Evolutionary conservation across 495 filamentous ascomycete species (phyloP).

Genomic region (Lepraria neglecta): DNA sequence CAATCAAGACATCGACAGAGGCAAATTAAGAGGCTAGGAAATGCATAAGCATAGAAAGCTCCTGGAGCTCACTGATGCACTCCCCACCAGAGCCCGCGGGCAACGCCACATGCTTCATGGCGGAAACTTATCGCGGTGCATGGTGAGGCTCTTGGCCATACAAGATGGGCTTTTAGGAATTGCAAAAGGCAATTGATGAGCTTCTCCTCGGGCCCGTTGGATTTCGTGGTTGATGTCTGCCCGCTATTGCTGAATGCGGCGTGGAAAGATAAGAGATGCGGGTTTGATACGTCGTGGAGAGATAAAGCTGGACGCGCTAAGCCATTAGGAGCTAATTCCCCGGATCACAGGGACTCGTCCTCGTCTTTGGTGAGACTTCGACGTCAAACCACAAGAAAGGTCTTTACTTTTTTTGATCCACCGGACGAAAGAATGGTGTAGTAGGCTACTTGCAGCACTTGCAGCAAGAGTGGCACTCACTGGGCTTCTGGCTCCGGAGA

Average conservation of each 20-base stretch:
- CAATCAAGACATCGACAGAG: background rate
- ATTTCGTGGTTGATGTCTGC: background rate
- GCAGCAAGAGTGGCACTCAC: too few species aligned
- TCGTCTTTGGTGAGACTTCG: background rate
- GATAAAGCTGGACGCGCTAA: conserved; percentile 4
- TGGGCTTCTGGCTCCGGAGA: too few species aligned
- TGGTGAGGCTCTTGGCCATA: background rate
- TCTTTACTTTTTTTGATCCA: conserved; percentile 4
- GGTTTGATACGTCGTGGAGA: conserved; percentile 7
- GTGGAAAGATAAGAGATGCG: conserved; percentile 12
- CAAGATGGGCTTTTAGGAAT: background rate
- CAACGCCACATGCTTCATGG: conserved; percentile 3
- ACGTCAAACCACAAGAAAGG: background rate
- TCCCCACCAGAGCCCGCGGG: conserved; percentile 16
- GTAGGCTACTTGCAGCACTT: background rate
- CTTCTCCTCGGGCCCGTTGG: conserved; percentile 20
- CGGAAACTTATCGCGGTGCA: conserved; percentile 4
- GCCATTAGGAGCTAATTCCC: background rate
- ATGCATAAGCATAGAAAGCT: background rate
- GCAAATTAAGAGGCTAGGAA: background rate
- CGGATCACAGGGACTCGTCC: background rate
- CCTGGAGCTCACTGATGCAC: background rate
- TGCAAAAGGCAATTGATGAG: background rate
- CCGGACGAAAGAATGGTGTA: background rate
- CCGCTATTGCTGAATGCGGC: background rate